These are phyloP conservation scores for Globisporangium nunn DNA, from an alignment of 352 stramenopile genomes.

Conservation along the genomic window DNA sequence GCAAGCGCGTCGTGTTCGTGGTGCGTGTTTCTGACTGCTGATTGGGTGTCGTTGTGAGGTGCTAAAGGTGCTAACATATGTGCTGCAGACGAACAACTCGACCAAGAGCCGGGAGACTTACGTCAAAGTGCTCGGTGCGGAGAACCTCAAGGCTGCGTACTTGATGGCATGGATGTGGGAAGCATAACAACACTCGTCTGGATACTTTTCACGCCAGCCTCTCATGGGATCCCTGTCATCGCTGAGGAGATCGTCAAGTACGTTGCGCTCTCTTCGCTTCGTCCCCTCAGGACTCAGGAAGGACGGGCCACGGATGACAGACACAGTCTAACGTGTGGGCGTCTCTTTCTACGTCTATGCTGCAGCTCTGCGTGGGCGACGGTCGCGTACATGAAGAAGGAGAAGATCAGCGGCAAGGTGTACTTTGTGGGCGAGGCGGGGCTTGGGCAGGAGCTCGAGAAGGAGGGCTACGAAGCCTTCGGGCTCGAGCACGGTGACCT, in stretches of 20 bases:
- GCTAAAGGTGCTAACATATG: no score
- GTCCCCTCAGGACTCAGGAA: not conserved
- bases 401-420: conserved; percentile 71
- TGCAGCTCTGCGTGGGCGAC: conserved; percentile 75
- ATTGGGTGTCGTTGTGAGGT: not conserved
- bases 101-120: conserved; percentile 76
- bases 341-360: no score
- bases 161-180: not conserved
- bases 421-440: conserved; percentile 80
- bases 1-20: conserved; percentile 83
- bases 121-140: conserved; percentile 78
- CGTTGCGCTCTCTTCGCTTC: conserved; percentile 4
- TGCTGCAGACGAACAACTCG: conserved; percentile 74
- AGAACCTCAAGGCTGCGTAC: not conserved
- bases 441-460: conserved; percentile 53
- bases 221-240: conserved; percentile 55
- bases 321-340: not conserved
- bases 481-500: conserved; percentile 62
- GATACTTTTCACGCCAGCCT: conserved; percentile 27
- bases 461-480: conserved; percentile 61
- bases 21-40: conserved; percentile 16
- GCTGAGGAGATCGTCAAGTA: conserved; percentile 80
- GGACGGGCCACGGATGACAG: not conserved
- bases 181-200: not conserved
- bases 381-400: conserved; percentile 71